A percentile compares a stretch with the other conserved stretches of the same genome.
Conservation (phyloP, 257 asterid species). For the Echites panduratus region DNA sequence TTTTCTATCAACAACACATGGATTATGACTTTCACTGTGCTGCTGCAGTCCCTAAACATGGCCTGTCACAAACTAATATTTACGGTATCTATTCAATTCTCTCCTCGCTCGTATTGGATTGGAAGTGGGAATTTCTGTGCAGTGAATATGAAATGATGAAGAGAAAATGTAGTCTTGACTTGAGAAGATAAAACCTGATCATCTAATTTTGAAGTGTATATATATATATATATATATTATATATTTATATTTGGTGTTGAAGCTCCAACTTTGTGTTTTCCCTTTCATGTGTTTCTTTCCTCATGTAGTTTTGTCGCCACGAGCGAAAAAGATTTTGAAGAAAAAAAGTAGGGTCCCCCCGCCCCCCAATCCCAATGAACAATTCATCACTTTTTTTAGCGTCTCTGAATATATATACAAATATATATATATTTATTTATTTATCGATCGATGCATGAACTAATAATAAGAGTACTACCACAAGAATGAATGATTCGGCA, state of each 20-base stretch:
- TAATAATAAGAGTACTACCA: too few relatives aligned
- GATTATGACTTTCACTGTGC: constrained; percentile 20
- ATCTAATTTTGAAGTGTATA: constrained; percentile 17
- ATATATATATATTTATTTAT: too few relatives aligned
- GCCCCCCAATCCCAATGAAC: too few relatives aligned
- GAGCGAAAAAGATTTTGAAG: neutral
- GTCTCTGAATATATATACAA: too few relatives aligned
- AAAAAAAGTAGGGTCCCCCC: constrained; percentile 4
- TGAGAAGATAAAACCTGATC: constrained; percentile 17
- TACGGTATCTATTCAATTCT: neutral
- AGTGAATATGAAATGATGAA: neutral
- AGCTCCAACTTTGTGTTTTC: constrained; percentile 20
- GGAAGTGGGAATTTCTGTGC: constrained; percentile 1
- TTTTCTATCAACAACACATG: constrained; percentile 15
- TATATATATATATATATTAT: too few relatives aligned
- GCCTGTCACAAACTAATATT: neutral
- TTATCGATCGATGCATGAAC: neutral
- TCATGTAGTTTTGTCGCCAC: neutral
- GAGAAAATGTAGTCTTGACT: neutral
- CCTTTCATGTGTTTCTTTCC: constrained; percentile 14
- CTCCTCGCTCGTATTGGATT: neutral
- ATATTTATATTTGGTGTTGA: constrained; percentile 17
- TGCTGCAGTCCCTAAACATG: constrained; percentile 6
- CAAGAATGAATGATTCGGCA: constrained; percentile 2
- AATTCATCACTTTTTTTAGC: too few relatives aligned